These are phyloP conservation scores for Dothistroma septosporum DNA, from an alignment of 2,329 filamentous ascomycete species.

Conservation along the genomic window DNA sequence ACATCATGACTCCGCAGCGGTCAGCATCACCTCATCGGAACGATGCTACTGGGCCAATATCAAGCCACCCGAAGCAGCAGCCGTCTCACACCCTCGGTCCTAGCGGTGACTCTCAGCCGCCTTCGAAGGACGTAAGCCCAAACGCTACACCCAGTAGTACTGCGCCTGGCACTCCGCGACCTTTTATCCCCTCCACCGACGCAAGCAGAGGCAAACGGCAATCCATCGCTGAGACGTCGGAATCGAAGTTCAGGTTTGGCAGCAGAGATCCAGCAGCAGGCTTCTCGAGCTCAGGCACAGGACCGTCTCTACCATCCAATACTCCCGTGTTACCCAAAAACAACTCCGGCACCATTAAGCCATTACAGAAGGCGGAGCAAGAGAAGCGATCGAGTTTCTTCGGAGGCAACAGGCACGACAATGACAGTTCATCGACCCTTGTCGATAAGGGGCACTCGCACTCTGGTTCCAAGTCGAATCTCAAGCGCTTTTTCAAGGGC, in stretches of 20 bases:
- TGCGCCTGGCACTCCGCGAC: conserved; percentile 51
- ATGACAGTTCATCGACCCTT: conserved; percentile 38
- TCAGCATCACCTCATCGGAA: conserved; percentile 33
- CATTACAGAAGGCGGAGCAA: conserved; percentile 24
- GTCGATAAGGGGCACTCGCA: conserved; percentile 38
- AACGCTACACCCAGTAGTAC: conserved; percentile 52
- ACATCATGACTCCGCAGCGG: conserved; percentile 62
- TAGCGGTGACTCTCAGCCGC: conserved; percentile 50
- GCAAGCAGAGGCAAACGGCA: conserved; percentile 78
- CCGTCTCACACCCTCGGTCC: conserved; percentile 56
- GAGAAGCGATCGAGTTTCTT: conserved; percentile 55
- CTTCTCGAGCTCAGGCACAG: conserved; percentile 41
- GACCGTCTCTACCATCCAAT: conserved; percentile 27
- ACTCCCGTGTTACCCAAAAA: conserved; percentile 42
- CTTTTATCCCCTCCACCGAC: conserved; percentile 61
- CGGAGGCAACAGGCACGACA: conserved; percentile 51
- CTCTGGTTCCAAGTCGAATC: conserved; percentile 77
- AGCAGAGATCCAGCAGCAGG: conserved; percentile 64
- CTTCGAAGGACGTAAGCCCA: conserved; percentile 59
- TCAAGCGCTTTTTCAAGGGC: conserved; percentile 89
- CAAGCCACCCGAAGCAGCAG: conserved; percentile 47
- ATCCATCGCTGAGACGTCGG: conserved; percentile 47
- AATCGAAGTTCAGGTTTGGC: conserved; percentile 80
- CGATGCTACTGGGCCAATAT: conserved; percentile 35
- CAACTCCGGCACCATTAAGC: conserved; percentile 22